Percentiles rank a stretch among this genome's conserved stretches.
Conservation (phyloP, 768 basidiomycete species). For the Hemileccinum rubropunctum region DNA sequence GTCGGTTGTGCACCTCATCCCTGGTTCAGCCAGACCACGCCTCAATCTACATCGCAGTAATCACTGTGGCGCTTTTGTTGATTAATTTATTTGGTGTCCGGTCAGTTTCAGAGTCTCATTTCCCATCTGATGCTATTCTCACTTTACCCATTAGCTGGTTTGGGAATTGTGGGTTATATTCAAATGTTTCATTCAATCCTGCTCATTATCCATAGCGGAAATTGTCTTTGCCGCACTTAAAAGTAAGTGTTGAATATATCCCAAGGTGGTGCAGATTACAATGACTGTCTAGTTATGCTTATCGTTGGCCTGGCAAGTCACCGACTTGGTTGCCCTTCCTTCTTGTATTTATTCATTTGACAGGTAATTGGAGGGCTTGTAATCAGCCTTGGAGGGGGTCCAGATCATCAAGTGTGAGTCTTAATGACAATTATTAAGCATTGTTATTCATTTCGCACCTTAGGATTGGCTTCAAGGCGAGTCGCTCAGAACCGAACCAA, state of each 20-base stretch:
- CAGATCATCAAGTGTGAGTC: constrained; percentile 40
- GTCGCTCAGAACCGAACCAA: background rate
- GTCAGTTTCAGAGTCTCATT: constrained; percentile 37
- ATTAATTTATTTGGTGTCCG: constrained; percentile 48
- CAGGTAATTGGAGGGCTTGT: constrained; percentile 44
- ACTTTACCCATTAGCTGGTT: constrained; percentile 24
- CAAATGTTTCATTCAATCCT: background rate
- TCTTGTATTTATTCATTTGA: background rate
- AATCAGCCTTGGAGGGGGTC: constrained; percentile 59
- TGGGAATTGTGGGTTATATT: constrained; percentile 17
- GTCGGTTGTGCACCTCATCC: constrained; percentile 9
- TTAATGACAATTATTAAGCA: constrained; percentile 30
- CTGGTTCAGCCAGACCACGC: constrained; percentile 32
- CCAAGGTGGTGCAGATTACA: background rate
- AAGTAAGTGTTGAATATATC: constrained; percentile 11
- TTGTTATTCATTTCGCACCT: background rate
- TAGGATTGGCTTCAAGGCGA: constrained; percentile 20
- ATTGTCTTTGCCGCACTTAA: constrained; percentile 22
- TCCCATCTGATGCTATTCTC: constrained; percentile 31
- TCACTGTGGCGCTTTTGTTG: constrained; percentile 37
- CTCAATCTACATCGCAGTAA: constrained; percentile 39
- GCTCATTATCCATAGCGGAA: constrained; percentile 19
- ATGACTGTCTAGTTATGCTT: constrained; percentile 31
- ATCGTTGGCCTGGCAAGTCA: constrained; percentile 32
- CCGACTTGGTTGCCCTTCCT: background rate